Evolutionary conservation across 2,329 filamentous ascomycete genomes (phyloP).

Genomic region (Botrytis elliptica): DNA sequence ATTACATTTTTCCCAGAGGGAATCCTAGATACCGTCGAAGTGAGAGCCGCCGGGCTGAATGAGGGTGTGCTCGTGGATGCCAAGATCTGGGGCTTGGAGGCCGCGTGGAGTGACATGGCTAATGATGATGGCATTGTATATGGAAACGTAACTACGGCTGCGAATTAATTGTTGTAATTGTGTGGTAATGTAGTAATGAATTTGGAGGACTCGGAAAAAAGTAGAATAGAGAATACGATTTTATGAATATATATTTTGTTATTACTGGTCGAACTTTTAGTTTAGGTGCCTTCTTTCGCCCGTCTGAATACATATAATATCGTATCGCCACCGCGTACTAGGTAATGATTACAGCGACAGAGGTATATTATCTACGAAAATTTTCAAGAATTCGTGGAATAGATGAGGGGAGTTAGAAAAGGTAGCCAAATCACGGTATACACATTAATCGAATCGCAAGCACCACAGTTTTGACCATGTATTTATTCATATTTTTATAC

Average conservation of each 20-base stretch:
- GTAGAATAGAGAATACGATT: neutral
- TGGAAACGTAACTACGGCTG: constrained; percentile 29
- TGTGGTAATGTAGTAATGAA: neutral
- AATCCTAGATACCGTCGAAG: constrained; percentile 36
- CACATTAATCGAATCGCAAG: neutral
- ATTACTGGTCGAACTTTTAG: neutral
- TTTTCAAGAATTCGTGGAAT: neutral
- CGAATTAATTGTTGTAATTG: neutral
- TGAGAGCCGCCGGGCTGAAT: constrained; percentile 34
- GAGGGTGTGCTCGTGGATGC: constrained; percentile 33
- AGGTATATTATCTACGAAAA: neutral
- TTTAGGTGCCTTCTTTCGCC: neutral
- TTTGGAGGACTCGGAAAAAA: neutral
- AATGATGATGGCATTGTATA: constrained; percentile 29
- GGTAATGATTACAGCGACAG: neutral
- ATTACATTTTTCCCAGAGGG: constrained; percentile 51
- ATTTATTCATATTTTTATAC: neutral
- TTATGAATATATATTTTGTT: neutral
- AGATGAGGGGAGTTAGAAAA: neutral
- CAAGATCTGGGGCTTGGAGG: constrained; percentile 42
- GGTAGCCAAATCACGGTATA: neutral
- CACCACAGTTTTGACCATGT: neutral
- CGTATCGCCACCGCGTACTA: neutral
- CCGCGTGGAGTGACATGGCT: constrained; percentile 38
- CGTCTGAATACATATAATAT: neutral